Base-by-base conservation (phyloP, 441 rosid species). In the Euphorbia celastroides region DNA sequence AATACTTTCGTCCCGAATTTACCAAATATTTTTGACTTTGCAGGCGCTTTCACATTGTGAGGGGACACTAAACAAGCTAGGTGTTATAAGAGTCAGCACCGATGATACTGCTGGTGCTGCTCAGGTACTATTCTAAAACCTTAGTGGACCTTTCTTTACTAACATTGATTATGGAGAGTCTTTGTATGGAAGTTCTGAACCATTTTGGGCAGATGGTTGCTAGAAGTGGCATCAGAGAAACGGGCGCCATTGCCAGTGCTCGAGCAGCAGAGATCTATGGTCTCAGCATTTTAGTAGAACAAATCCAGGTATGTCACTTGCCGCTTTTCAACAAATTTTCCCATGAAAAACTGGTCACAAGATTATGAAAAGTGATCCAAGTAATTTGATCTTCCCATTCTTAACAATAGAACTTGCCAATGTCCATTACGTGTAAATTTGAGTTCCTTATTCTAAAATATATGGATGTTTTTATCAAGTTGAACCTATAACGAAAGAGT, bases 51-150 rank as follows among this genome's bases (percentile, higher is more conserved):
- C 80, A 48, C 96, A 89, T 65, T 89, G 98, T 70, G 90, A 88
- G 78, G 82, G 67, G 81, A 75, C 86, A 71, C 81, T 94, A 64
- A 81, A 67, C 77, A 74, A 76, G 52, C 75, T 94, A 71, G 96
- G 89, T 59, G 64, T 94, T 25, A 59, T 74, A 25, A 81, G 88
- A 81, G 77, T 84, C 59, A 81, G 73, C 69, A 74, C 86, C 32
- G 84, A 88, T 70, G 99, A 92, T 65, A 83, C 93, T 57, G 99
- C 99, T 1, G 85, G 82, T 72, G 97, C 97, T 64, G 99, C 99
- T 75, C 87, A 77, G 94, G 99, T 94, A 71, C 42, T 26, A 13
- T 55, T 41, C 59, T 25, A 9, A 57, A 63, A 54, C 46, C 31
- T 66, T 28, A n/a, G 20, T 62, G 44, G 66, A 36, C 61, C 67